Conservation (phyloP, 495 filamentous ascomycete genomes). For the Pyrenopolyporus hunteri region DNA sequence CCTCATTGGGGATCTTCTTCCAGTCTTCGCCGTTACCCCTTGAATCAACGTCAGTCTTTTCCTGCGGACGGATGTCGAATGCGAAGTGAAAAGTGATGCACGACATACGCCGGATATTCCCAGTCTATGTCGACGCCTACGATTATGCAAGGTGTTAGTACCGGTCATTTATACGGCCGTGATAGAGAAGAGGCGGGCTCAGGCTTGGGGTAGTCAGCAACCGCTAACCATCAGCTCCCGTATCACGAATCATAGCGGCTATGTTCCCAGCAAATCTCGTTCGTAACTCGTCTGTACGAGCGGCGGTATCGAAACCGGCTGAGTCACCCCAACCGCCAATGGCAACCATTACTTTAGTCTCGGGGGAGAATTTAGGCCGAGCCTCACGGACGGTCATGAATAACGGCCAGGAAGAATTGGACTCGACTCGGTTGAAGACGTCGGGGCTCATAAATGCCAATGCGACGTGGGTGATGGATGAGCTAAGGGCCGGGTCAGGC, state of each 20-base stretch:
- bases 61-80: not conserved
- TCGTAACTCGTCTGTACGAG: conserved; percentile 58
- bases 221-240: conserved; percentile 64
- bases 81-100: not conserved
- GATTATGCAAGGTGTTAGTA: conserved; percentile 3
- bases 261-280: conserved; percentile 68
- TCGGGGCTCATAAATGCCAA: conserved; percentile 69
- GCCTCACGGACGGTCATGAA: conserved; percentile 64
- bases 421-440: conserved; percentile 61
- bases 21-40: conserved; percentile 81
- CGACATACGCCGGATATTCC: conserved; percentile 72
- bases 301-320: conserved; percentile 64
- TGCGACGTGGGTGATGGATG: conserved; percentile 66
- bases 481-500: conserved; percentile 53
- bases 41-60: conserved; percentile 2
- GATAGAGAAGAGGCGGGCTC: not conserved
- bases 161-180: not conserved
- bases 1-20: conserved; percentile 67
- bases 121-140: conserved; percentile 72
- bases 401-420: conserved; percentile 57
- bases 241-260: conserved; percentile 63
- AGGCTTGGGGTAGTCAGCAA: not conserved
- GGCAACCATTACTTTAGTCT: conserved; percentile 70
- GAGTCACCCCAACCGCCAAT: conserved; percentile 79
- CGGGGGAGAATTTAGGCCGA: conserved; percentile 62